Conservation (phyloP, 495 filamentous ascomycete species). For the Neurospora tetrasperma region DNA sequence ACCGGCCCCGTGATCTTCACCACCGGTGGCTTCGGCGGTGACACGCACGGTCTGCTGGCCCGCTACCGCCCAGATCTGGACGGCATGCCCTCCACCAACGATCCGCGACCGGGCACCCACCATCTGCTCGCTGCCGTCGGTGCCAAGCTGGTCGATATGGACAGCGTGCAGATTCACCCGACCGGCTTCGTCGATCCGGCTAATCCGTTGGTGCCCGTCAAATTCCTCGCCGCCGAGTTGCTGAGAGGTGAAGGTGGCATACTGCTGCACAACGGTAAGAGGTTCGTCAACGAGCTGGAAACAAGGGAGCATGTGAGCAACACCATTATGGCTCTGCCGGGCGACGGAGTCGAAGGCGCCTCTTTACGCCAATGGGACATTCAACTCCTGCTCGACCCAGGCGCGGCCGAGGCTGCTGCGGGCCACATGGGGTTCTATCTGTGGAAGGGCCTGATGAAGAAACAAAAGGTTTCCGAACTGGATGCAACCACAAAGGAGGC, state of each 20-base stretch:
- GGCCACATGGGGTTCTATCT: slow-evolving; percentile 50
- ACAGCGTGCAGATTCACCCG: slow-evolving; percentile 49
- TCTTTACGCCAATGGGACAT: slow-evolving; percentile 42
- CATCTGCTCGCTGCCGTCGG: slow-evolving; percentile 35
- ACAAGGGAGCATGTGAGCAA: slow-evolving; percentile 43
- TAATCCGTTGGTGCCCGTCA: slow-evolving; percentile 25
- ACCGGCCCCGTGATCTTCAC: slow-evolving; percentile 47
- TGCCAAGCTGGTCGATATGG: slow-evolving; percentile 48
- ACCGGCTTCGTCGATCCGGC: slow-evolving; percentile 65
- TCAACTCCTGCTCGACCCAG: slow-evolving; percentile 47
- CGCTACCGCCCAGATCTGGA: slow-evolving; percentile 45
- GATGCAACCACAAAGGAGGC: slow-evolving; percentile 26
- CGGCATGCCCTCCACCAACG: slow-evolving; percentile 51
- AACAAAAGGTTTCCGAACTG: slow-evolving; percentile 42
- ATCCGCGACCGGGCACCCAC: slow-evolving; percentile 40
- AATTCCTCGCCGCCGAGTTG: slow-evolving; percentile 53
- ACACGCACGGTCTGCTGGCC: slow-evolving; percentile 41
- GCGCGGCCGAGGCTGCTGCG: slow-evolving; percentile 35
- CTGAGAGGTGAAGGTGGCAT: slow-evolving; percentile 50
- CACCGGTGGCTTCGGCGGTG: slow-evolving; percentile 49
- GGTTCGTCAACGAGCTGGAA: slow-evolving; percentile 50
- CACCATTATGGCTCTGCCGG: slow-evolving; percentile 32
- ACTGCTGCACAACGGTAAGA: slow-evolving; percentile 32
- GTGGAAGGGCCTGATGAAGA: slow-evolving; percentile 45
- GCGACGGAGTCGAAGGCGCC: slow-evolving; percentile 1